Conservation (phyloP, 1,284 basidiomycete genomes). For the Tetrapyrgos nigripes region DNA sequence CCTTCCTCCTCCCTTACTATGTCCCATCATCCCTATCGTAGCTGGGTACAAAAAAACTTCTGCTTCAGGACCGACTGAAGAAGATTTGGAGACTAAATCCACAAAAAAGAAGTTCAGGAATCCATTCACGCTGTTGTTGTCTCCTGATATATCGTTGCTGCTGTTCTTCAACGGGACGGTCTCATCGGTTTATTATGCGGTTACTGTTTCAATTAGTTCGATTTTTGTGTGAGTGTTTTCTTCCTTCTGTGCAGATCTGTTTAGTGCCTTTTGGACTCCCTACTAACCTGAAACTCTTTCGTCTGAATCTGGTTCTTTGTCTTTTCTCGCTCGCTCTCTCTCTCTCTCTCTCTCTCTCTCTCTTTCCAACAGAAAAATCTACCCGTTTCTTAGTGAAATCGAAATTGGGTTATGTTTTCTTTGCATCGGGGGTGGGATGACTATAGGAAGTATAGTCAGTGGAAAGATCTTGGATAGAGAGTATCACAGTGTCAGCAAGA, state of each 20-base stretch:
- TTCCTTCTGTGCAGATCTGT: neutral
- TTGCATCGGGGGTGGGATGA: conserved; percentile 54
- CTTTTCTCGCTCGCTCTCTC: too few species aligned
- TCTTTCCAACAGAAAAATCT: conserved; percentile 36
- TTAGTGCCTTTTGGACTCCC: neutral
- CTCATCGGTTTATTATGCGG: conserved; percentile 69
- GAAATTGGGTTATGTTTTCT: conserved; percentile 77
- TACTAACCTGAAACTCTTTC: neutral
- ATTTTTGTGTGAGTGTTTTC: neutral
- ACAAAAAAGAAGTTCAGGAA: conserved; percentile 48
- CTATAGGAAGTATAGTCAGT: conserved; percentile 48
- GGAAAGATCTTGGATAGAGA: conserved; percentile 66
- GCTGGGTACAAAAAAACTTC: conserved; percentile 30
- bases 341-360: neutral
- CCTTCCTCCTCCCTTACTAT: conserved; percentile 50
- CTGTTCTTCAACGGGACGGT: conserved; percentile 65
- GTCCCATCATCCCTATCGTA: conserved; percentile 62
- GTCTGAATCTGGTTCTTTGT: too few species aligned
- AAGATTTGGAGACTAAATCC: neutral
- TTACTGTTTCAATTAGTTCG: conserved; percentile 54
- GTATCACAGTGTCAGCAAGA: conserved; percentile 47
- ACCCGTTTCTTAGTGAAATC: conserved; percentile 67
- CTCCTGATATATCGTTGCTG: conserved; percentile 67
- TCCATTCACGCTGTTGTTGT: conserved; percentile 63
- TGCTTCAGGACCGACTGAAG: conserved; percentile 7